Conservation (phyloP, 192 early-diverging fungal species). For the Linnemannia elongata region DNA sequence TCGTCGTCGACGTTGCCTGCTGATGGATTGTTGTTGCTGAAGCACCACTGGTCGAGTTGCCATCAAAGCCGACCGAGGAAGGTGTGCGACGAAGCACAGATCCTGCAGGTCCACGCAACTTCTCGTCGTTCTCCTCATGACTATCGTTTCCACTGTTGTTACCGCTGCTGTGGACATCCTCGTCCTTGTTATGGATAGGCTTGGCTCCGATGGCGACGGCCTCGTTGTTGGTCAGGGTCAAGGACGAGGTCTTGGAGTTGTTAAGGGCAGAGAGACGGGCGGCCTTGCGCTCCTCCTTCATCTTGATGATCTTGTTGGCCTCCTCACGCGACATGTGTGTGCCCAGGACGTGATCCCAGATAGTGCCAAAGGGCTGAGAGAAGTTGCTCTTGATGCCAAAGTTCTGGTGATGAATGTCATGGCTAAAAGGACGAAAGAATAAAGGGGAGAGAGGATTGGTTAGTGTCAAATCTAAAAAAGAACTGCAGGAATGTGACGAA, state of each 20-base stretch:
- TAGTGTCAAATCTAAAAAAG: not conserved
- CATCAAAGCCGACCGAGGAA: not conserved
- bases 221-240: not conserved
- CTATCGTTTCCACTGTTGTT: slow-evolving; percentile 58
- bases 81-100: slow-evolving; percentile 4
- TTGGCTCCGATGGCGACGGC: not conserved
- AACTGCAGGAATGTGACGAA: slow-evolving; percentile 11
- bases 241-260: not conserved
- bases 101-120: slow-evolving; percentile 5
- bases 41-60: not conserved
- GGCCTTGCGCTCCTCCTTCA: slow-evolving; percentile 56
- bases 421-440: slow-evolving; percentile 43
- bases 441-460: slow-evolving; percentile 12
- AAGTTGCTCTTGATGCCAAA: slow-evolving; percentile 73
- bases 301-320: slow-evolving; percentile 54
- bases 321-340: slow-evolving; percentile 66
- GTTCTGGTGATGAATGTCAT: slow-evolving; percentile 71
- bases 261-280: slow-evolving; percentile 33
- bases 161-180: slow-evolving; percentile 48
- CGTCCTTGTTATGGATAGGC: slow-evolving; percentile 37
- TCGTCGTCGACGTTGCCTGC: not conserved
- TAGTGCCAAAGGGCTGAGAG: slow-evolving; percentile 83
- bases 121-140: slow-evolving; percentile 40
- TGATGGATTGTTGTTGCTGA: not conserved
- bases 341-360: slow-evolving; percentile 83